Conservation (phyloP, 2,329 filamentous ascomycete genomes). For the Pleurostoma richardsiae region DNA sequence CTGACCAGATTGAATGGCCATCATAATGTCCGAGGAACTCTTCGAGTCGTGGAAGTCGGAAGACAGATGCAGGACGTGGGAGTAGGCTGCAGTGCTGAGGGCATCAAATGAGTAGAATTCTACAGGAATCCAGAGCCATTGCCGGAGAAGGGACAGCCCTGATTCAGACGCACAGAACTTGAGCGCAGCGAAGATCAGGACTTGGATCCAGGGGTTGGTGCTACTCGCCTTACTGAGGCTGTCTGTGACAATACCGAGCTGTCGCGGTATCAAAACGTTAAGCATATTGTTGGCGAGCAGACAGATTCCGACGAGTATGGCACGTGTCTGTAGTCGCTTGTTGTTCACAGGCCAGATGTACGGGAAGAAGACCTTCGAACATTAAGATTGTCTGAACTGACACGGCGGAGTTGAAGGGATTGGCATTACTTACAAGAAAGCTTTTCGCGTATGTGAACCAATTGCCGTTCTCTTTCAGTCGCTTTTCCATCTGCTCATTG, state of each 20-base stretch:
- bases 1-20: constrained; percentile 50
- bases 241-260: constrained; percentile 75
- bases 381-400: not conserved
- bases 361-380: constrained; percentile 61
- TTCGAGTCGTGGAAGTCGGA: constrained; percentile 59
- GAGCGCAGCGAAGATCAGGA: constrained; percentile 44
- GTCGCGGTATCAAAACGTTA: constrained; percentile 73
- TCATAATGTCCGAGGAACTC: constrained; percentile 52
- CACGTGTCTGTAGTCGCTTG: constrained; percentile 60
- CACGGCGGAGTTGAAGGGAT: not conserved
- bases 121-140: constrained; percentile 54
- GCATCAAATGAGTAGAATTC: constrained; percentile 52
- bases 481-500: constrained; percentile 58
- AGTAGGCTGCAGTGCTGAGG: constrained; percentile 49
- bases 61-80: constrained; percentile 55
- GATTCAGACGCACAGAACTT: constrained; percentile 49
- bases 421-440: constrained; percentile 46
- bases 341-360: constrained; percentile 73
- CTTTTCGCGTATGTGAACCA: constrained; percentile 74
- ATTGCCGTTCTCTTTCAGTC: constrained; percentile 67
- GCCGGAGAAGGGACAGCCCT: constrained; percentile 46
- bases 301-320: constrained; percentile 61
- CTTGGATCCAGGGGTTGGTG: constrained; percentile 46
- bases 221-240: constrained; percentile 49
- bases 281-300: constrained; percentile 67